Percentiles rank a stretch among this genome's conserved stretches.
These are phyloP conservation scores for Aspergillus baeticus DNA, from an alignment of 495 filamentous ascomycete species.

Conservation along the genomic window DNA sequence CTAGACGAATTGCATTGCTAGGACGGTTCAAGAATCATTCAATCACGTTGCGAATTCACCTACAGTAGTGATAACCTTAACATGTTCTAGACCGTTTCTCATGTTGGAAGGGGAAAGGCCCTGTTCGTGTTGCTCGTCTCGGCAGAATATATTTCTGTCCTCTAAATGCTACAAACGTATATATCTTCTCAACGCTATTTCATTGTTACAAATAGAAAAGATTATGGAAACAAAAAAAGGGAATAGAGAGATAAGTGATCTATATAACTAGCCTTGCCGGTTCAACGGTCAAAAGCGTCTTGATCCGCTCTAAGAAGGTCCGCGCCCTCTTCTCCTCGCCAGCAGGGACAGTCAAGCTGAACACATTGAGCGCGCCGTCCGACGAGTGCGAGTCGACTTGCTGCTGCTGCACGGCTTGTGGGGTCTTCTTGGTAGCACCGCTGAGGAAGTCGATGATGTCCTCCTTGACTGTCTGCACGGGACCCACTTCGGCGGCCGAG, in stretches of 20 bases:
- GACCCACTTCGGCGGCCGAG: constrained; percentile 21
- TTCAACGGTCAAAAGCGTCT: constrained; percentile 76
- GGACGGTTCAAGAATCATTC: constrained; percentile 10
- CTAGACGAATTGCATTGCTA: constrained; percentile 8
- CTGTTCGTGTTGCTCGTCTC: too few species aligned
- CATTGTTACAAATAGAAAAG: constrained; percentile 9
- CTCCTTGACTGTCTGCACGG: constrained; percentile 32
- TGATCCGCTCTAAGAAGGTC: constrained; percentile 79
- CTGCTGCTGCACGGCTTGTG: background rate
- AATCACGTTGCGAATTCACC: constrained; percentile 17
- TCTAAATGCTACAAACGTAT: constrained; percentile 9
- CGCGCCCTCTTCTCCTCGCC: constrained; percentile 77
- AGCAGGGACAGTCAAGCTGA: constrained; percentile 72
- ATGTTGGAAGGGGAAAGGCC: background rate
- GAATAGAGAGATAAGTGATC: constrained; percentile 19
- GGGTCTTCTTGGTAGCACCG: constrained; percentile 40
- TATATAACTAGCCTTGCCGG: constrained; percentile 72
- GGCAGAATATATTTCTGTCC: background rate
- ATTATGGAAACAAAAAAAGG: constrained; percentile 14
- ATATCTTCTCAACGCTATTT: constrained; percentile 9
- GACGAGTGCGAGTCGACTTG: background rate
- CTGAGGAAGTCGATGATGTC: constrained; percentile 80
- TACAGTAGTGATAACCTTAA: too few species aligned
- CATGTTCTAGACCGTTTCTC: constrained; percentile 35
- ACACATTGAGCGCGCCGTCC: constrained; percentile 66